Percentiles rank a stretch among this genome's conserved stretches.
Evolutionary conservation across 257 asterid genomes (phyloP).

Genomic region (Linaria vulgaris): DNA sequence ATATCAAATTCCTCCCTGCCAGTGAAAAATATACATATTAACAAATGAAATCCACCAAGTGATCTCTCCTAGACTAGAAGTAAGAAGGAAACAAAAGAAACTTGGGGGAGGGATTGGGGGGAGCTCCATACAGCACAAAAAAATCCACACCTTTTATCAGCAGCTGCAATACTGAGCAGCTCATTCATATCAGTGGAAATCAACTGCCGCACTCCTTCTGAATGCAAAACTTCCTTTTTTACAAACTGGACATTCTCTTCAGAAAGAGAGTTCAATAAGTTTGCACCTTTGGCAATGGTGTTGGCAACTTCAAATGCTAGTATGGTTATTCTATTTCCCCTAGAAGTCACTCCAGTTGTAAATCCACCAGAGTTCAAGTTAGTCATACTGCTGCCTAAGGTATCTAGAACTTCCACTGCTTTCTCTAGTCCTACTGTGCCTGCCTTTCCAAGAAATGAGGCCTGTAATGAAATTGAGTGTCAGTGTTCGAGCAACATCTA

Average conservation of each 20-base stretch:
- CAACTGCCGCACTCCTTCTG: constrained; percentile 75
- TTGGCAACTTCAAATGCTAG: constrained; percentile 97
- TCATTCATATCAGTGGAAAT: constrained; percentile 86
- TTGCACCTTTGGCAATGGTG: constrained; percentile 88
- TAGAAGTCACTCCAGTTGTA: constrained; percentile 59
- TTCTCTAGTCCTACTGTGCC: constrained; percentile 84
- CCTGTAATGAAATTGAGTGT: constrained; percentile 47
- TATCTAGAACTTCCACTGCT: constrained; percentile 95
- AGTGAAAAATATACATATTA: constrained; percentile 12
- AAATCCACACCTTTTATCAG: constrained; percentile 77
- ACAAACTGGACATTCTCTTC: constrained; percentile 64
- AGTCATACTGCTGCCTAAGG: constrained; percentile 97
- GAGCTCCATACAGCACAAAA: background rate
- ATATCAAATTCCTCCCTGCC: constrained; percentile 92
- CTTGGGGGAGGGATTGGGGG: background rate
- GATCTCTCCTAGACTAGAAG: too few relatives aligned
- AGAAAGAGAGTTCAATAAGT: constrained; percentile 80
- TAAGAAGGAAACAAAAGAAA: too few relatives aligned
- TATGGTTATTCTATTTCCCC: constrained; percentile 74
- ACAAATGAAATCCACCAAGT: constrained; percentile 10
- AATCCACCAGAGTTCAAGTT: constrained; percentile 90
- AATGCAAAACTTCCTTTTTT: constrained; percentile 76
- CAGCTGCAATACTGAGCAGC: constrained; percentile 87
- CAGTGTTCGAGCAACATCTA: constrained; percentile 14
- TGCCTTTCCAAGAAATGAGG: constrained; percentile 97